phyloP scores from a whole-genome alignment of 345 rosid species.

The Populus ilicifolia region DNA sequence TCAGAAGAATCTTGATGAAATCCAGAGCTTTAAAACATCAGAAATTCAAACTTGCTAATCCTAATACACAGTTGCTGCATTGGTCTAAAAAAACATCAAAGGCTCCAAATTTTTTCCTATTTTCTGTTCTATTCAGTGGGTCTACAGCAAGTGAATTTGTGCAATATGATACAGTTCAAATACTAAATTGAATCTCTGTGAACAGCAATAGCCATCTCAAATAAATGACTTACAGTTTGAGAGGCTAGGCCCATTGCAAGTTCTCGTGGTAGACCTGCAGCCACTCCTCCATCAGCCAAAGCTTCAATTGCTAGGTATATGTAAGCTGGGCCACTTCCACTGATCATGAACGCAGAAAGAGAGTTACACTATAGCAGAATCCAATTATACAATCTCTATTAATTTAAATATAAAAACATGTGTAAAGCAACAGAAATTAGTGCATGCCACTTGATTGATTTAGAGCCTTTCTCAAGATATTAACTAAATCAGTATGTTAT shows the following conservation, averaged over 20 bases:
- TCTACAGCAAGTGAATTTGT: neutral
- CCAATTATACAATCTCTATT: neutral
- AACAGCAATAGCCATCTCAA: neutral
- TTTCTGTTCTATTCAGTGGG: neutral
- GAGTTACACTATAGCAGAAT: neutral
- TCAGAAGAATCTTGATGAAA: neutral
- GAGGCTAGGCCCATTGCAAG: conserved; percentile 82
- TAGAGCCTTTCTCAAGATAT: neutral
- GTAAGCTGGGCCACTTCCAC: conserved; percentile 96
- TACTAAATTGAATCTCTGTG: neutral
- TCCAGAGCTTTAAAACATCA: neutral
- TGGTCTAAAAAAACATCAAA: neutral
- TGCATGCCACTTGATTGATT: neutral
- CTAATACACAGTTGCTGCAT: too few relatives aligned
- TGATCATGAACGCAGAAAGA: conserved; percentile 27
- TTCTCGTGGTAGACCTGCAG: conserved; percentile 92
- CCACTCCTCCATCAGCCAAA: conserved; percentile 94
- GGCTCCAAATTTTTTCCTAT: neutral
- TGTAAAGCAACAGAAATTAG: neutral
- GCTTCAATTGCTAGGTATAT: conserved; percentile 88
- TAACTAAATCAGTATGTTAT: neutral
- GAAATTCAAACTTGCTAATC: neutral
- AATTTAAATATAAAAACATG: neutral
- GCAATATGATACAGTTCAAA: neutral
- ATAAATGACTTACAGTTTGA: conserved; percentile 57